phyloP scores from a whole-genome alignment of 2,329 filamentous ascomycete genomes.

The Arthrobotrys entomopaga region DNA sequence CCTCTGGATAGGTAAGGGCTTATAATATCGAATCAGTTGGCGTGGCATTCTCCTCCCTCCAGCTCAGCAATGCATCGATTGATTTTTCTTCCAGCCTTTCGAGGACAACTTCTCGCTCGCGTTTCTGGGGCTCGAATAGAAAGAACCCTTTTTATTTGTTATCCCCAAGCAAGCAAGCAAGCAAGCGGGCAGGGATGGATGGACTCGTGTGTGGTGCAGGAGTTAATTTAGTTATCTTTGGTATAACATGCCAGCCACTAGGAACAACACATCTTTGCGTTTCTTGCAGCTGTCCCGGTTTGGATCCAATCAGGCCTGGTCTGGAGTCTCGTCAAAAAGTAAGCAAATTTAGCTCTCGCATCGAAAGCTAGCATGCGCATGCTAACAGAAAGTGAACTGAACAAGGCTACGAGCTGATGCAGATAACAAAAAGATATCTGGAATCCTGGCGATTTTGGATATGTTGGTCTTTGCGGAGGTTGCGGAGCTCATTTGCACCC shows the following conservation, averaged over 20 bases:
- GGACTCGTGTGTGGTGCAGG: not conserved
- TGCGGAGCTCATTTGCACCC: constrained; percentile 27
- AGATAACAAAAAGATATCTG: not conserved
- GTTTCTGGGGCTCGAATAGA: not conserved
- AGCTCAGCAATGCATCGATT: constrained; percentile 36
- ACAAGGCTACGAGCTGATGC: constrained; percentile 6
- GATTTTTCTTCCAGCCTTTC: not conserved
- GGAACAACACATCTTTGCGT: constrained; percentile 40
- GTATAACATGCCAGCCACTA: not conserved
- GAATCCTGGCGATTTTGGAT: constrained; percentile 1
- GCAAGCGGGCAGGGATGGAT: not conserved
- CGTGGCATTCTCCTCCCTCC: constrained; percentile 6
- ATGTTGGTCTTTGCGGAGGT: constrained; percentile 14
- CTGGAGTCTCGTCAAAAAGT: no score
- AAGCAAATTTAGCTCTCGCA: constrained; percentile 12
- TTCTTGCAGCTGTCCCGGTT: not conserved
- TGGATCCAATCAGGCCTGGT: constrained; percentile 19
- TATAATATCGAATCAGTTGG: constrained; percentile 5
- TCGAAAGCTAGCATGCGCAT: constrained; percentile 18
- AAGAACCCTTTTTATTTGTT: not conserved
- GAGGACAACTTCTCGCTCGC: constrained; percentile 1
- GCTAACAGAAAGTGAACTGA: not conserved
- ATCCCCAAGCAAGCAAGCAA: not conserved
- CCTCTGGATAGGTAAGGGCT: not conserved
- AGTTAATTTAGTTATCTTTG: not conserved